Evolutionary conservation across 495 filamentous ascomycete genomes (phyloP).

Genomic region (Trichoderma asperelloides): DNA sequence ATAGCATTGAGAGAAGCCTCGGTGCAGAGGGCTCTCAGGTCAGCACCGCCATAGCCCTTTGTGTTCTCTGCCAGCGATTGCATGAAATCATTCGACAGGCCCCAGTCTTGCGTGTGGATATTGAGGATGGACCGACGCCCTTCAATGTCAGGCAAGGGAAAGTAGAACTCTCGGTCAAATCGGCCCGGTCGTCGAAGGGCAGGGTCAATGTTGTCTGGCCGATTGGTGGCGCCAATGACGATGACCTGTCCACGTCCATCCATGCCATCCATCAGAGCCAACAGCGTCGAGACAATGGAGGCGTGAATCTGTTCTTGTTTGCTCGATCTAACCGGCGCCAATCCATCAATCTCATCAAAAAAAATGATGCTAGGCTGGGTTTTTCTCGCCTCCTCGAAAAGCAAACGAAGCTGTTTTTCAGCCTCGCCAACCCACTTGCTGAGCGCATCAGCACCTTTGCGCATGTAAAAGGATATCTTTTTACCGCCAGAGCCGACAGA

Average conservation of each 20-base stretch:
- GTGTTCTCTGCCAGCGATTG: slow-evolving; percentile 74
- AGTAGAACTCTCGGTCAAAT: slow-evolving; percentile 97
- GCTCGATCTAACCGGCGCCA: slow-evolving; percentile 90
- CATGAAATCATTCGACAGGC: slow-evolving; percentile 70
- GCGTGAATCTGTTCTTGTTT: slow-evolving; percentile 98
- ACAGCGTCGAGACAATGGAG: slow-evolving; percentile 88
- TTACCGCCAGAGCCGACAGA: slow-evolving; percentile 66
- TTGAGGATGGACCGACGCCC: slow-evolving; percentile 79
- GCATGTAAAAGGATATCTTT: slow-evolving; percentile 98
- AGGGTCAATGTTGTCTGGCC: slow-evolving; percentile 93
- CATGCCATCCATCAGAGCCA: slow-evolving; percentile 99
- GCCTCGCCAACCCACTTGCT: slow-evolving; percentile 99
- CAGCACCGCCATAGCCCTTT: slow-evolving; percentile 94
- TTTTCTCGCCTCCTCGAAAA: slow-evolving; percentile 92
- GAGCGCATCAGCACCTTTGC: slow-evolving; percentile 91
- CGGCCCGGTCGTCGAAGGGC: slow-evolving; percentile 87
- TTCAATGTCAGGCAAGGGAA: slow-evolving; percentile 74
- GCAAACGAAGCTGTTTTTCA: slow-evolving; percentile 80
- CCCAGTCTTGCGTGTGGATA: slow-evolving; percentile 94
- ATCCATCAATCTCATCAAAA: slow-evolving; percentile 96
- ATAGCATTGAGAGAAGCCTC: slow-evolving; percentile 98
- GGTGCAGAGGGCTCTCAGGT: slow-evolving; percentile 87
- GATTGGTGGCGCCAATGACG: slow-evolving; percentile 95
- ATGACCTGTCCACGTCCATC: slow-evolving; percentile 96
- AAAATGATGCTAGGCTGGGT: slow-evolving; percentile 98